Evolutionary conservation across 768 basidiomycete species (phyloP).

Genomic region (Gloeostereum incarnatum): DNA sequence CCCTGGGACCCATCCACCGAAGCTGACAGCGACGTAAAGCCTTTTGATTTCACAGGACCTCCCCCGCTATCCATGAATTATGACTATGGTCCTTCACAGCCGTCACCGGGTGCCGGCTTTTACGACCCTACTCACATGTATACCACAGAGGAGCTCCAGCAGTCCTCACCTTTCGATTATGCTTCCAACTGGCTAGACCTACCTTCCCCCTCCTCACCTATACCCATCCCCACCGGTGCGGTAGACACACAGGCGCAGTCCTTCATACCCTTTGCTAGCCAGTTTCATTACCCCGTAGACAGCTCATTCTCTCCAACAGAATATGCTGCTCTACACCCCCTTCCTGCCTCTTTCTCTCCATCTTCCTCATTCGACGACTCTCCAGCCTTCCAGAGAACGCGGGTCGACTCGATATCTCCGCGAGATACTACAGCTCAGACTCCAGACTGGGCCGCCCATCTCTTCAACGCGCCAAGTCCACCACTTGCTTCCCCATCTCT

Average conservation of each 20-base stretch:
- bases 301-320: conserved; percentile 50
- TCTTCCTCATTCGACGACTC: conserved; percentile 41
- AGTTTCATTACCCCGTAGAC: conserved; percentile 36
- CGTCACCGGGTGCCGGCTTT: conserved; percentile 27
- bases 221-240: conserved; percentile 46
- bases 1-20: conserved; percentile 28
- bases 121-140: conserved; percentile 29
- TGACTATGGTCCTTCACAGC: conserved; percentile 25
- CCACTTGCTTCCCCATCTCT: conserved; percentile 20
- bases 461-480: conserved; percentile 44
- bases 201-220: conserved; percentile 48
- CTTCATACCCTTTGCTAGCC: conserved; percentile 39
- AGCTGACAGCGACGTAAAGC: conserved; percentile 33
- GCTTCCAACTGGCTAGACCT: conserved; percentile 60
- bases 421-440: conserved; percentile 44
- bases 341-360: conserved; percentile 56
- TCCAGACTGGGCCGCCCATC: conserved; percentile 59
- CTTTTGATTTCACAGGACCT: conserved; percentile 23
- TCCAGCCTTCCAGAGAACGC: conserved; percentile 28
- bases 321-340: conserved; percentile 50
- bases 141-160: conserved; percentile 29
- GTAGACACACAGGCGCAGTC: conserved; percentile 33
- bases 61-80: conserved; percentile 17
- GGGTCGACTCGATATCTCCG: conserved; percentile 50
- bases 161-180: conserved; percentile 36